A percentile compares a stretch with the other conserved stretches of the same genome.
These are phyloP conservation scores for Cenchrus purpureus DNA, from an alignment of 176 grass and related monocot species.

Conservation along the genomic window DNA sequence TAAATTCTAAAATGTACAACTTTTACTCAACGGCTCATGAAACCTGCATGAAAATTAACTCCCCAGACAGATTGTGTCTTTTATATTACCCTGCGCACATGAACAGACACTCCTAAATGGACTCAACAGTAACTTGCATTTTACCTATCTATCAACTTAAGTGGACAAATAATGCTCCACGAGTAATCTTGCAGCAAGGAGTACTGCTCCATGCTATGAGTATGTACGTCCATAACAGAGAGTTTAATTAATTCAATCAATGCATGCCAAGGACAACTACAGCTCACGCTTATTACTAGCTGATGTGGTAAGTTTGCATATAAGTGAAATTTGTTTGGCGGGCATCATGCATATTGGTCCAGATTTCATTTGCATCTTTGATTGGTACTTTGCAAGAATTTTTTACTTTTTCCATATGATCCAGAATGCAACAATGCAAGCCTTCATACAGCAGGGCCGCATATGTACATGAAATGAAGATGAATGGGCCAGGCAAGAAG, in stretches of 20 bases:
- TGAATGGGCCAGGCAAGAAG: not conserved
- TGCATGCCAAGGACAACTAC: not conserved
- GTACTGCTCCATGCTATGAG: not conserved
- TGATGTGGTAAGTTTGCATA: too few species aligned
- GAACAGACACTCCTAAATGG: not conserved
- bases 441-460: not conserved
- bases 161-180: not conserved
- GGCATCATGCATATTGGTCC: not conserved
- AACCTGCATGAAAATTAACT: not conserved
- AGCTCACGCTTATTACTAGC: not conserved
- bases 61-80: not conserved
- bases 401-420: not conserved
- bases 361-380: not conserved
- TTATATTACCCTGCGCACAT: not conserved
- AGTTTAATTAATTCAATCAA: not conserved
- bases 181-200: not conserved
- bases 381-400: not conserved
- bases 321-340: too few species aligned
- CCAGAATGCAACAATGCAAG: too few species aligned
- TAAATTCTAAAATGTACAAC: not conserved
- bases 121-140: not conserved
- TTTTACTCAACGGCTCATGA: not conserved
- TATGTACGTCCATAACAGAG: conserved; percentile 3
- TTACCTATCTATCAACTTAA: too few species aligned
- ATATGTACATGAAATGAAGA: not conserved